Conservation (phyloP, 2,329 filamentous ascomycete species). For the Lasiodiplodia hormozganensis region DNA sequence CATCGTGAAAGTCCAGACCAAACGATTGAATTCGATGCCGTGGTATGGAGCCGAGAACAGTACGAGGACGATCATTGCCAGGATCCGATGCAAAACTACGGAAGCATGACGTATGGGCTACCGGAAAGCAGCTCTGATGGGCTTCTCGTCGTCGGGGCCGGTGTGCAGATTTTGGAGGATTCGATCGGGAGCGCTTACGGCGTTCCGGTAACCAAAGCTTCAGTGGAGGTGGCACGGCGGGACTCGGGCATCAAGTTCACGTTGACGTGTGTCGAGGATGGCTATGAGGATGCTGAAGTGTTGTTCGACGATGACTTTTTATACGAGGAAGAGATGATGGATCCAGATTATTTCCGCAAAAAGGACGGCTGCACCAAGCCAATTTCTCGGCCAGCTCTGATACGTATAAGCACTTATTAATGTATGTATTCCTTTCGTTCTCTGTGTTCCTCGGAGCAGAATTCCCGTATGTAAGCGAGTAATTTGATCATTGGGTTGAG, state of each 20-base stretch:
- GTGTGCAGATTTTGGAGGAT: conserved; percentile 4
- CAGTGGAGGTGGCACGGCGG: background rate
- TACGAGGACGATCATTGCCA: background rate
- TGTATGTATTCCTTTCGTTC: background rate
- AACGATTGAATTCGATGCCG: background rate
- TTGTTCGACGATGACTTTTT: conserved; percentile 16
- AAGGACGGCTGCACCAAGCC: background rate
- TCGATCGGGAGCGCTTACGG: background rate
- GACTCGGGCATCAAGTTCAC: conserved; percentile 14
- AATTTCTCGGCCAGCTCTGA: background rate
- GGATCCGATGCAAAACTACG: background rate
- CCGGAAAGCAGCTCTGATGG: background rate
- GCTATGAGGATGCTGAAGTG: conserved; percentile 5
- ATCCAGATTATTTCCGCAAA: conserved; percentile 14
- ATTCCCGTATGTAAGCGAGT: background rate
- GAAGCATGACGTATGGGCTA: background rate
- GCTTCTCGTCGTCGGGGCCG: background rate
- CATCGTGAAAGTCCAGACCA: background rate
- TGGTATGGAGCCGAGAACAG: background rate
- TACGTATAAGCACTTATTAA: conserved; percentile 4
- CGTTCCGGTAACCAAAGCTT: background rate
- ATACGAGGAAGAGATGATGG: conserved; percentile 15
- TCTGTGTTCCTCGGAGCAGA: background rate
- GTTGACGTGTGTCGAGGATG: conserved; percentile 14
- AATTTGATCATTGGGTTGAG: background rate